phyloP scores from a whole-genome alignment of 306 rosid species.

The Trifolium dubium region DNA sequence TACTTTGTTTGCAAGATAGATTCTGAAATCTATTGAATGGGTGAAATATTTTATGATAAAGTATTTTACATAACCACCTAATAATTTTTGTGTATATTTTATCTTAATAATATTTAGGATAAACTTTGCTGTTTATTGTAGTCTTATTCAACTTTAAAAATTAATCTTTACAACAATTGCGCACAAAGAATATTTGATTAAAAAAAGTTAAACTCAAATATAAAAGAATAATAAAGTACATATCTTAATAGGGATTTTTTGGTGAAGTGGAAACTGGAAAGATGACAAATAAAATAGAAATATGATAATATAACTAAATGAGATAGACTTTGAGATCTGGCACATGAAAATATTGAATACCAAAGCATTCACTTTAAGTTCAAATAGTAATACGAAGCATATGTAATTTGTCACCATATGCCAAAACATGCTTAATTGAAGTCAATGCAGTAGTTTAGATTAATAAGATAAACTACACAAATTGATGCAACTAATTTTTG shows the following conservation, averaged over 20 bases:
- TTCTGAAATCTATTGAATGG: not conserved
- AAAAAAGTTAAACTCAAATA: too few relatives aligned
- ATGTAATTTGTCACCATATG: not conserved
- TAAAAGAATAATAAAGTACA: too few relatives aligned
- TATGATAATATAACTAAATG: not conserved
- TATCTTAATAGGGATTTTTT: not conserved
- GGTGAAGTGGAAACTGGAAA: not conserved
- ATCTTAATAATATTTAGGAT: too few relatives aligned
- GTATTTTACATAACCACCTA: too few relatives aligned
- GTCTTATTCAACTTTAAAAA: too few relatives aligned
- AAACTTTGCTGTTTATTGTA: too few relatives aligned
- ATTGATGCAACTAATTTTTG: not conserved
- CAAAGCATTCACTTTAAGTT: not conserved
- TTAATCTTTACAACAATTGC: too few relatives aligned
- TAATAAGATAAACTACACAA: not conserved
- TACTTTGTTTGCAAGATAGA: not conserved
- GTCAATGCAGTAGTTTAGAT: slow-evolving; percentile 1
- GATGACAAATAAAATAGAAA: not conserved
- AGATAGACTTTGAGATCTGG: not conserved
- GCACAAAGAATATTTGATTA: too few relatives aligned
- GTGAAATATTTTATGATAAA: not conserved
- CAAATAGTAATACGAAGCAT: not conserved
- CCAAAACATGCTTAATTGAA: not conserved
- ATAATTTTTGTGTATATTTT: too few relatives aligned
- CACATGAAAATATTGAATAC: not conserved